Conservation (phyloP, 2,329 filamentous ascomycete species). For the Microsporum ferrugineum region DNA sequence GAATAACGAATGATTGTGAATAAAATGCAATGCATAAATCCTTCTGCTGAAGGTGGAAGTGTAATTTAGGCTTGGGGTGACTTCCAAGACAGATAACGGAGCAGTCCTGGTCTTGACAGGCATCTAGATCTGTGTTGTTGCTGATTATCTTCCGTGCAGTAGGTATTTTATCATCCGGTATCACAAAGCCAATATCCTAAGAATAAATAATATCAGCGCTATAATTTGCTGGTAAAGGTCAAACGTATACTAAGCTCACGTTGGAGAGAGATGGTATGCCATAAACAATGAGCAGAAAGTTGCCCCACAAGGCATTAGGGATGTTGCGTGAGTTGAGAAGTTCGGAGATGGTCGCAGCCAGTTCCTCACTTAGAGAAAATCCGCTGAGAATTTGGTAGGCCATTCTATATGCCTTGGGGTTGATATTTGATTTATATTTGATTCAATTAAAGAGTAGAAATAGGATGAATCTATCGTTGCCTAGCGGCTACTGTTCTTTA, state of each 20-base stretch:
- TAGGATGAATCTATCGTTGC: too few relatives aligned
- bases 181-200: background rate
- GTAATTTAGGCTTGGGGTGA: background rate
- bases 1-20: conserved; percentile 9
- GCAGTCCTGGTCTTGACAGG: background rate
- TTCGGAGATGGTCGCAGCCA: background rate
- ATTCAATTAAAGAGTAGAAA: too few relatives aligned
- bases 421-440: background rate
- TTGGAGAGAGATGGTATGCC: conserved; percentile 1
- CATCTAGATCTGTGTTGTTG: background rate
- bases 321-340: conserved; percentile 15
- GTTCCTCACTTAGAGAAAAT: background rate
- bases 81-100: background rate
- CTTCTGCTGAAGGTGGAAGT: conserved; percentile 1
- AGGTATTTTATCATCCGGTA: background rate
- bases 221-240: background rate
- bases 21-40: conserved; percentile 8
- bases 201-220: background rate
- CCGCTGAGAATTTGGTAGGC: background rate
- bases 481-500: background rate
- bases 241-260: background rate
- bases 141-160: background rate
- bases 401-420: conserved; percentile 25
- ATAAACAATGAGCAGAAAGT: conserved; percentile 22
- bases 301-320: conserved; percentile 22